A percentile compares a stretch with the other conserved stretches of the same genome.
These are phyloP conservation scores for Sporisorium scitamineum DNA, from an alignment of 1,284 basidiomycete genomes.

Conservation along the genomic window DNA sequence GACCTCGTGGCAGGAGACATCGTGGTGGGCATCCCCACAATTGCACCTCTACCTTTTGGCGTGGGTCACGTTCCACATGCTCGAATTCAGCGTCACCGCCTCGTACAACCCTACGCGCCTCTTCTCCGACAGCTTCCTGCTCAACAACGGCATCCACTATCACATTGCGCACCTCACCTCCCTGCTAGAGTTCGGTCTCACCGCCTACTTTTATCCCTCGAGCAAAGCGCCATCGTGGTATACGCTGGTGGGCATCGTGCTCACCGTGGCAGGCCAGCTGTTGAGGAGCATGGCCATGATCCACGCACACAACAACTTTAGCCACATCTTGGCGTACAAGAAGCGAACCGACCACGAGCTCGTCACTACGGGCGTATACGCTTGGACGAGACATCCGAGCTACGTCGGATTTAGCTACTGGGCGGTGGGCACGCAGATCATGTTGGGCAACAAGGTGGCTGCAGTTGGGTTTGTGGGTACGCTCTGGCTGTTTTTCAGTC, in stretches of 20 bases:
- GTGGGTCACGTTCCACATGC: constrained; percentile 81
- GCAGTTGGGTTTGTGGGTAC: constrained; percentile 77
- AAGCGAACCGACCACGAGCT: constrained; percentile 63
- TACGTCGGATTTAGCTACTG: constrained; percentile 99
- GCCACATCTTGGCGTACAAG: constrained; percentile 74
- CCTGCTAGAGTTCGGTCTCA: constrained; percentile 81
- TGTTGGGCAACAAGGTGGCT: constrained; percentile 86
- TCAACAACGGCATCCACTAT: constrained; percentile 90
- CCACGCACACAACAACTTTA: constrained; percentile 91
- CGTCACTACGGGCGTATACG: constrained; percentile 64
- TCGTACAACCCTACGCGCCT: constrained; percentile 94
- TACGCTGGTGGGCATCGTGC: constrained; percentile 72
- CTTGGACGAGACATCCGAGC: constrained; percentile 86
- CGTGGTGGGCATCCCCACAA: constrained; percentile 27
- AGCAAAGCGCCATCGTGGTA: constrained; percentile 17
- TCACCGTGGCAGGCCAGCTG: constrained; percentile 80
- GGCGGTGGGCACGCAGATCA: constrained; percentile 94
- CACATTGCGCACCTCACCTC: constrained; percentile 85
- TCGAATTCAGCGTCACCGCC: constrained; percentile 93
- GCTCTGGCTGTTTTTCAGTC: constrained; percentile 87
- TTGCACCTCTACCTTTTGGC: constrained; percentile 55
- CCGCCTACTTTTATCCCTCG: constrained; percentile 17
- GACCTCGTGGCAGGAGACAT: not conserved
- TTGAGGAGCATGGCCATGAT: constrained; percentile 93
- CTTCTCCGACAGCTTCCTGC: constrained; percentile 90